Base-by-base conservation (phyloP, 164 flowering plant species). In the Magnolia kwangsiensis region DNA sequence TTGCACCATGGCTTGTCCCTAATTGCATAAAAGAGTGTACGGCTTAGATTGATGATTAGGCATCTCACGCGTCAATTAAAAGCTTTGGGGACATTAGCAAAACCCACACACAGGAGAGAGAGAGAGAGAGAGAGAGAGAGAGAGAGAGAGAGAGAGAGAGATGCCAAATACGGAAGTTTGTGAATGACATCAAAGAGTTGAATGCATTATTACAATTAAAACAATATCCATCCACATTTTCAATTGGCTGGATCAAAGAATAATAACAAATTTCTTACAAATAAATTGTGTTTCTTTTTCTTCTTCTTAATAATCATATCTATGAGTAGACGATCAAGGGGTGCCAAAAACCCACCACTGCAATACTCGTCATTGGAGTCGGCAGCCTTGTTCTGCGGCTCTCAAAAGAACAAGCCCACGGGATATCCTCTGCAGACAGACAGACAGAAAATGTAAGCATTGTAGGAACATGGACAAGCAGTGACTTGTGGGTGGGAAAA, bases 371-470 rank as follows among this genome's bases (percentile, higher is more conserved):
- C 71, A 89, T 81, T 88, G 96, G 59, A 90, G 63, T 49, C 82
- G 75, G 70, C 84, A 81, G 31, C 75, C 72, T 59, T 65, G 77
- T 67, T 81, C 79, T 73, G 73, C 79, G 24, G 81, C 74, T 73
- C 58, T 76, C 76, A 81, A 72, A 70, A 31, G 66, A 61, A 78
- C 64, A 66, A 81, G 84, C 37, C 81, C 84, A 51, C 81, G 84
- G 14, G 76, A 68, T 73, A 92, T 86, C 77, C 97, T 86, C 98
- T 94, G 89, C 78, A 75, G 61, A 51, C 51, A 68, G 31, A 78
- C 31, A 3, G 77, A n/a, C n/a, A 67, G 55, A 23, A 8, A 20
- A 19, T 51, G 50, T 20, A 19, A 55, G 65, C 24, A 21, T 37
- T 63, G 13, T 8, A 61, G 69, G 10, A 63, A 9, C 37, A 16